phyloP scores from a whole-genome alignment of 2,329 filamentous ascomycete species.

The Phaeophleospora eucalypticola region DNA sequence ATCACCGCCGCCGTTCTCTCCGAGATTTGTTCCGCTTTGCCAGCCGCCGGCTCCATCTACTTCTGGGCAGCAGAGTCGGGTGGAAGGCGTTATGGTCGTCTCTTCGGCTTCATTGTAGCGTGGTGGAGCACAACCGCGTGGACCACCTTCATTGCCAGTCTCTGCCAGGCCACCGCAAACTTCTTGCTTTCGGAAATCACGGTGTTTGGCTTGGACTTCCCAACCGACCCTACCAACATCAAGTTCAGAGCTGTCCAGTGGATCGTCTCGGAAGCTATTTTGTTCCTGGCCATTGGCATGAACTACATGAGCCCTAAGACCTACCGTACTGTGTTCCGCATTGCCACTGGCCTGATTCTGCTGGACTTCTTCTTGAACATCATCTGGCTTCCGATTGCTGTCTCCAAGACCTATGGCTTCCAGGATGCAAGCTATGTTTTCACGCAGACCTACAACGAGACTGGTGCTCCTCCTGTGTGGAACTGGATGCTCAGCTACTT shows the following conservation, averaged over 20 bases:
- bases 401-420: constrained; percentile 54
- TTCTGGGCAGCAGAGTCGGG: constrained; percentile 60
- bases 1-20: constrained; percentile 59
- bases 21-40: constrained; percentile 58
- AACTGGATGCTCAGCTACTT: constrained; percentile 62
- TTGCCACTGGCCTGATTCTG: constrained; percentile 49
- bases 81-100: constrained; percentile 51
- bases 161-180: constrained; percentile 37
- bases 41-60: constrained; percentile 57
- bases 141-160: constrained; percentile 46
- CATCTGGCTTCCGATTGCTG: constrained; percentile 58
- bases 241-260: constrained; percentile 60
- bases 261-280: constrained; percentile 49
- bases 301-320: constrained; percentile 38
- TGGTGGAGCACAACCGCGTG: constrained; percentile 62
- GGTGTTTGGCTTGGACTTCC: constrained; percentile 54
- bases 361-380: constrained; percentile 58
- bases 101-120: constrained; percentile 59
- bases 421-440: constrained; percentile 57
- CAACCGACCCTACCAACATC: constrained; percentile 49
- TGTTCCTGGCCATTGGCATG: constrained; percentile 40
- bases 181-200: constrained; percentile 49
- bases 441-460: constrained; percentile 56
- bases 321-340: constrained; percentile 50
- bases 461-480: constrained; percentile 50